Base-by-base conservation (phyloP, 371 early-diverging fungal species). In the Apophysomyces ossiformis region DNA sequence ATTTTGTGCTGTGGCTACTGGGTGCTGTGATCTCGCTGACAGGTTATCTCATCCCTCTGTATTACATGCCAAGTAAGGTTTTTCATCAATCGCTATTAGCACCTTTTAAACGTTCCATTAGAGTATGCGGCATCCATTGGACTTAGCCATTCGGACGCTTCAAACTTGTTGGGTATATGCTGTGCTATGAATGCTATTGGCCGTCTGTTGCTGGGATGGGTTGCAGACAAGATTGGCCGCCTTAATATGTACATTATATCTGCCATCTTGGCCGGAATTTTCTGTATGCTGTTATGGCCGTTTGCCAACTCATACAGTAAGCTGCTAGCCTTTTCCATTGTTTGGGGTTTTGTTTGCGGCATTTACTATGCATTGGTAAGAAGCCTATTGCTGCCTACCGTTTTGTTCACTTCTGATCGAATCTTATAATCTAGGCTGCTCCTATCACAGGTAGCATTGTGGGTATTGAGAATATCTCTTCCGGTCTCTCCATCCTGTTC, bases 191-290 rank as follows among this genome's bases (percentile, higher is more conserved):
- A 76, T 41, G 90, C 90, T 0, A 63, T 89, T 7, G 91, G 91
- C 4, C 88, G 94, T 58, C 71, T 93, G 39, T 65, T 83, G 7
- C 75, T 87, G 16, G 93, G 93, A 5, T 72, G 80, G 36, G 68
- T 83, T 45, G 87, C 87, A 16, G 90, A 90, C 57, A 68, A 66
- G n/a, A 69, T 90, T 37, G 94, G 94, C 1, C 81, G 85, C 41
- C 74, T 91, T 6, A 76, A 75, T 41, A 75, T 70, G 65, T 75
- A 65, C 37, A 57, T 70, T 1, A 64, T 75, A 9, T 41, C 75
- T 1, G 69, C 67, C 13, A 57, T 61, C 11, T 54, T 71, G 16
- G 58, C 86, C 2, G 81, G 83, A 7, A 58, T 77, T 6, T 68
- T 75, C 11, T 82, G 83, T 68, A 76, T 81, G 63, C 44, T 87